Evolutionary conservation across 2,329 filamentous ascomycete genomes (phyloP).

Genomic region (Hymenotorrendiella dingleyae): DNA sequence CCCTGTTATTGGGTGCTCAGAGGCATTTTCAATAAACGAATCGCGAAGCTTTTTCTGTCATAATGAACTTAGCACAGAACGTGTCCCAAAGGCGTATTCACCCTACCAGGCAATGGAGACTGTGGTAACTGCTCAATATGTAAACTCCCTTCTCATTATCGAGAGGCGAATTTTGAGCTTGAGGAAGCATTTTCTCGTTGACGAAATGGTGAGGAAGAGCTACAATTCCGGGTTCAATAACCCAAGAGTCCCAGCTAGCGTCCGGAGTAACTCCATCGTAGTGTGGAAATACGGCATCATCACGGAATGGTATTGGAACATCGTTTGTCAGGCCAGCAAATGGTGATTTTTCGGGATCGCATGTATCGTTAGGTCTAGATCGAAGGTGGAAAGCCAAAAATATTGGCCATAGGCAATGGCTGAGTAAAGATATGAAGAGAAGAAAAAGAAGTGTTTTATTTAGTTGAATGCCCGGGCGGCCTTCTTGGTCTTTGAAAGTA

Average conservation of each 20-base stretch:
- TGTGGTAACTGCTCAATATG: background rate
- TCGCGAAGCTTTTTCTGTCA: background rate
- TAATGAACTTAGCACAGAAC: background rate
- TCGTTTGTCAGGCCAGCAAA: background rate
- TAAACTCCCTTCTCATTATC: background rate
- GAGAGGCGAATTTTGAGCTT: background rate
- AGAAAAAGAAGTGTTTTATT: background rate
- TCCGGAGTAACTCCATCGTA: background rate
- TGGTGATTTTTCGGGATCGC: background rate
- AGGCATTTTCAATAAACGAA: background rate
- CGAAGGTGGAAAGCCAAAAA: background rate
- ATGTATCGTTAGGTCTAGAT: background rate
- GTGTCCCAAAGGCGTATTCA: background rate
- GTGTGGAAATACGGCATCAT: background rate
- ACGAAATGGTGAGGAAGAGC: background rate
- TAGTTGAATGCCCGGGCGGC: background rate
- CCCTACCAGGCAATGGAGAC: constrained; percentile 1
- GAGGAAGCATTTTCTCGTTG: constrained; percentile 1
- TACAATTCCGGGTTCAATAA: constrained; percentile 2
- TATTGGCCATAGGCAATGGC: background rate
- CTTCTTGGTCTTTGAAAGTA: background rate
- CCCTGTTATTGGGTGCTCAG: background rate
- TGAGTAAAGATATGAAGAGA: background rate
- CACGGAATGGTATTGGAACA: constrained; percentile 1
- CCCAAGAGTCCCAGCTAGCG: background rate